A percentile compares a stretch with the other conserved stretches of the same genome.
Conservation (phyloP, 345 rosid species). For the Mangifera indica region DNA sequence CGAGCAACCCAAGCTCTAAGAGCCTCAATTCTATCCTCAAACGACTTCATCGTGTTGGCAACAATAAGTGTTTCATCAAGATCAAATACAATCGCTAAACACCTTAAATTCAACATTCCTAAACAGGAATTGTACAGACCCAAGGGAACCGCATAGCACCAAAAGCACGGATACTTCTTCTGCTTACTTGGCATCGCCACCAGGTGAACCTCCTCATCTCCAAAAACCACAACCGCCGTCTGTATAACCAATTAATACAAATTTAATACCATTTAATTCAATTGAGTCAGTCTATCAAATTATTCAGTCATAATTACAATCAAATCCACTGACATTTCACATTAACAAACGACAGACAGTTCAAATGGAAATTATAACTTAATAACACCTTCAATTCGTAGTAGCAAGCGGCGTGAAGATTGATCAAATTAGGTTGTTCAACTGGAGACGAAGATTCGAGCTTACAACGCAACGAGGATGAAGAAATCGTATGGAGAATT, state of each 20-base stretch:
- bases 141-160: conserved; percentile 80
- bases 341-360: not conserved
- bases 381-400: conserved; percentile 67
- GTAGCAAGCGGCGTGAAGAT: conserved; percentile 88
- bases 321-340: not conserved
- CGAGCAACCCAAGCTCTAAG: conserved; percentile 77
- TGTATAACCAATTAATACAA: conserved; percentile 19
- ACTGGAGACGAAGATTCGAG: conserved; percentile 68
- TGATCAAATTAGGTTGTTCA: conserved; percentile 64
- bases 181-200: conserved; percentile 99
- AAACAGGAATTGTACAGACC: conserved; percentile 78
- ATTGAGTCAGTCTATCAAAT: not conserved
- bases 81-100: conserved; percentile 91
- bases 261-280: not conserved
- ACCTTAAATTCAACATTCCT: conserved; percentile 77
- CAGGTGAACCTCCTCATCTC: conserved; percentile 86
- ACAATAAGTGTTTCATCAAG: conserved; percentile 95
- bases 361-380: not conserved
- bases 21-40: conserved; percentile 82
- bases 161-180: conserved; percentile 95
- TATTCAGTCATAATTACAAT: not conserved
- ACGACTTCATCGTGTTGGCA: conserved; percentile 94
- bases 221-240: conserved; percentile 88
- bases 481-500: conserved; percentile 78
- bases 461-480: conserved; percentile 83